Conservation (phyloP, 306 rosid genomes). For the Sindora glabra region DNA sequence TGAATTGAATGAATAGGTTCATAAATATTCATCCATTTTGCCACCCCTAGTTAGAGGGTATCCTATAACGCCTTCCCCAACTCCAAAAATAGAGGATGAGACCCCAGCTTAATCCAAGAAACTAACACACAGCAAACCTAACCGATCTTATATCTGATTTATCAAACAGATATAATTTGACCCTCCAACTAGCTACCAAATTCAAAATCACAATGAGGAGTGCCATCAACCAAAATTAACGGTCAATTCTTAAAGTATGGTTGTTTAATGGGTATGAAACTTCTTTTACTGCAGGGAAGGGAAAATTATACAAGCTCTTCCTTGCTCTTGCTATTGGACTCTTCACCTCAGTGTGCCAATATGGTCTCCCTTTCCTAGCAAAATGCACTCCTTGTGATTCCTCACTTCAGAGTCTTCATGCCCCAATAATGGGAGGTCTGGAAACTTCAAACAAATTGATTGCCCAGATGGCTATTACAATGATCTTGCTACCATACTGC, state of each 20-base stretch:
- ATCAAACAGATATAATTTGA: too few relatives aligned
- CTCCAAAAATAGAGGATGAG: too few relatives aligned
- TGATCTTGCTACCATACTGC: slow-evolving; percentile 82
- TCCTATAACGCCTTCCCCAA: too few relatives aligned
- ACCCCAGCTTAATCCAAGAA: neutral
- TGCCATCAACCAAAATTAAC: neutral
- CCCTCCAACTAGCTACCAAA: too few relatives aligned
- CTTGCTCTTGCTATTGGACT: slow-evolving; percentile 56
- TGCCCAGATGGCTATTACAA: slow-evolving; percentile 79
- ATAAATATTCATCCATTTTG: too few relatives aligned
- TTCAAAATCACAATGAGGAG: neutral
- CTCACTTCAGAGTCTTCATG: slow-evolving; percentile 39
- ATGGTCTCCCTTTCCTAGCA: slow-evolving; percentile 76
- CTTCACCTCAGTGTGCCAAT: slow-evolving; percentile 70
- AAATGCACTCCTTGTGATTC: slow-evolving; percentile 61
- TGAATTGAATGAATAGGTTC: too few relatives aligned
- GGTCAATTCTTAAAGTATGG: neutral
- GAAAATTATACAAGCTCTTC: slow-evolving; percentile 60
- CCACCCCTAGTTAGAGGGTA: too few relatives aligned
- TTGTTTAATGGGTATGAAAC: neutral
- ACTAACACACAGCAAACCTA: neutral
- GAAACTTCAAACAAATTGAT: slow-evolving; percentile 84
- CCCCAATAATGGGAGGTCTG: slow-evolving; percentile 77
- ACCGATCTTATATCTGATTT: neutral
- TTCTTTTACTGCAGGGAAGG: slow-evolving; percentile 59